Percentiles rank a stretch among this genome's conserved stretches.
Conservation (phyloP, 805 yeast species). For the Zygoascus bituminiphila region DNA sequence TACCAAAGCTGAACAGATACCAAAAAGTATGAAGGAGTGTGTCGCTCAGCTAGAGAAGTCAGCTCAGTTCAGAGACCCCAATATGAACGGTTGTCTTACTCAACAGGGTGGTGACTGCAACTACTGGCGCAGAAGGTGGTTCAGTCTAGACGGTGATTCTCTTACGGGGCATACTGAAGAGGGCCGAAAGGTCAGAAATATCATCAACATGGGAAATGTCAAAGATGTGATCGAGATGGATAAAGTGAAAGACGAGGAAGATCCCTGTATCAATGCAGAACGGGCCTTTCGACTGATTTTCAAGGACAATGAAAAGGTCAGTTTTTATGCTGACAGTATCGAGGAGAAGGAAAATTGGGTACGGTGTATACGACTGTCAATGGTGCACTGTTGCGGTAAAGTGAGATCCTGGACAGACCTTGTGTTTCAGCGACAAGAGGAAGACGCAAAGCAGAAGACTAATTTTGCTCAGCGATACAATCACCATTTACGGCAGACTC, state of each 20-base stretch:
- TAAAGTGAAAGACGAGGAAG: slow-evolving; percentile 21
- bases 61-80: slow-evolving; percentile 3
- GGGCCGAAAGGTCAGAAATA: slow-evolving; percentile 10
- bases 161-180: slow-evolving; percentile 66
- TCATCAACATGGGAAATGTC: slow-evolving; percentile 18
- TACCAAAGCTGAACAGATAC: slow-evolving; percentile 32
- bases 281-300: slow-evolving; percentile 68
- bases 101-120: slow-evolving; percentile 91
- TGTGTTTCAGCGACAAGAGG: slow-evolving; percentile 11
- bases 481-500: slow-evolving; percentile 6
- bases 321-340: slow-evolving; percentile 72
- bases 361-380: slow-evolving; percentile 44
- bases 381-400: slow-evolving; percentile 24
- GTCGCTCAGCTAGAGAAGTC: slow-evolving; percentile 29
- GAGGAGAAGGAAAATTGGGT: slow-evolving; percentile 62
- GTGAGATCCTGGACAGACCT: slow-evolving; percentile 13
- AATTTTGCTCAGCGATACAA: slow-evolving; percentile 7
- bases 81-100: slow-evolving; percentile 53
- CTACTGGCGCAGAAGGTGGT: slow-evolving; percentile 63
- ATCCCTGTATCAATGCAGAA: slow-evolving; percentile 51
- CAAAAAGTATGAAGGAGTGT: slow-evolving; percentile 39
- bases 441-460: slow-evolving; percentile 3
- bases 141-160: slow-evolving; percentile 60
- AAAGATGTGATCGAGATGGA: slow-evolving; percentile 24
- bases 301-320: slow-evolving; percentile 67